Base-by-base conservation (phyloP, 2,329 filamentous ascomycete species). In the Madurella mycetomatis region DNA sequence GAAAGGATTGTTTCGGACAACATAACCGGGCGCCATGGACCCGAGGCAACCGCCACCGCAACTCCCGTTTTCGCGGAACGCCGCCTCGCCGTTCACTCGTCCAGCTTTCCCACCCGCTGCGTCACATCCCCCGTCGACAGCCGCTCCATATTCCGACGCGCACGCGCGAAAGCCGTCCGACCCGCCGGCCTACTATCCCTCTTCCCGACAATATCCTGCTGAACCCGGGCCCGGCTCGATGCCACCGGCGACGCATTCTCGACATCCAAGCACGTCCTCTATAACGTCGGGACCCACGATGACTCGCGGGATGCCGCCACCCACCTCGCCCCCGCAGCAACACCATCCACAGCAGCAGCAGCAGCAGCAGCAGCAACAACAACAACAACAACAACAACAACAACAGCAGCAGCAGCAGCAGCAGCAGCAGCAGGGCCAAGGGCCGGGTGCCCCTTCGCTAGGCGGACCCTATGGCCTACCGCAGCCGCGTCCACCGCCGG, bases 261-360 rank as follows among this genome's bases (percentile, higher is more conserved):
- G 74, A 57, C 71, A 74, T 53, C 74, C 70, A 51, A 76, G 72
- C 65, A 62, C 74, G n/a, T 74, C 76, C 9, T 76, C 75, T 41
- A 67, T 76, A 52, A 67, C 72, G 18, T 68, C 74, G 18, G 66
- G 68, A 9, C 65, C 69, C 3, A 53, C 64, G 2, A 62, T 70
- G 60, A 71, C 68, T 64, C 74, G 72, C 61, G 66, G 68, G 41
- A 78, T 78, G 75, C 74, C 76, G 51, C 76, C 76, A 39, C 73
- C 72, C 9, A 69, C 66, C 44, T 77, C 76, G 53, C 75, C 77
- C 58, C 72, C 73, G 1, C 64, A 64, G 45, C 25, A 25, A 25
- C 61, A 62, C 34, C 52, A 49, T 11, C 55, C 50, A 30, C 59
- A 57, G 34, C 54, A 56, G 39, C 60, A 49, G 13, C 55, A 53